Percentiles rank a stretch among this genome's conserved stretches.
phyloP scores from a whole-genome alignment of 768 basidiomycete species.

The Boletus rubescentipes region DNA sequence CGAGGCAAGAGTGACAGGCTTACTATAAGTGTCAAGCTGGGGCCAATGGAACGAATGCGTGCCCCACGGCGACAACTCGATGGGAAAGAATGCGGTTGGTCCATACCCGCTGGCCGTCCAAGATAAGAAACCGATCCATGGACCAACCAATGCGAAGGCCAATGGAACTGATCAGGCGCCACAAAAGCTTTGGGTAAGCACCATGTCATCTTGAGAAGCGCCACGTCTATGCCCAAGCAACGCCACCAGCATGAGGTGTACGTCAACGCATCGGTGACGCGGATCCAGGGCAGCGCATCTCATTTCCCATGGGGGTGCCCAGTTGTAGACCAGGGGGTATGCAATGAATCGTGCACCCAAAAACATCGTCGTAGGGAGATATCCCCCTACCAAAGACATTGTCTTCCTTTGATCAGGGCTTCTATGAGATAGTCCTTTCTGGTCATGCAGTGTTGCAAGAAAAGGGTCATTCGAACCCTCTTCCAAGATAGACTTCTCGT shows the following conservation, averaged over 20 bases:
- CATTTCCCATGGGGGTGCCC: neutral
- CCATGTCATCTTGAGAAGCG: neutral
- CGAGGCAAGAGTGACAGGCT: neutral
- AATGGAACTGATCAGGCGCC: neutral
- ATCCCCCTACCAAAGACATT: neutral
- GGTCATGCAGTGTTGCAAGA: neutral
- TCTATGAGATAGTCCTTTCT: neutral
- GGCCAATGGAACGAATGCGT: neutral
- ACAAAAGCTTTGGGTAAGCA: neutral
- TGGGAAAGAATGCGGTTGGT: neutral
- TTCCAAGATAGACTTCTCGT: neutral
- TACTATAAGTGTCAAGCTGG: too few species aligned
- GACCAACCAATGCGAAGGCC: neutral
- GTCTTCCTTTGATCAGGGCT: neutral
- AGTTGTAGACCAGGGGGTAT: conserved; percentile 4
- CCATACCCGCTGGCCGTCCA: neutral
- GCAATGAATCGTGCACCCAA: neutral
- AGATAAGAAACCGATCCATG: conserved; percentile 3
- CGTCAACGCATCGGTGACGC: neutral
- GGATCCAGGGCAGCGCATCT: neutral
- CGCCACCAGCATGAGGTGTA: neutral
- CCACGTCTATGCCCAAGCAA: neutral
- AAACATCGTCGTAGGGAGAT: neutral
- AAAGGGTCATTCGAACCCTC: neutral
- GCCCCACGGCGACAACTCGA: neutral